phyloP scores from a whole-genome alignment of 768 basidiomycete genomes.

The Phallus indusiatus region DNA sequence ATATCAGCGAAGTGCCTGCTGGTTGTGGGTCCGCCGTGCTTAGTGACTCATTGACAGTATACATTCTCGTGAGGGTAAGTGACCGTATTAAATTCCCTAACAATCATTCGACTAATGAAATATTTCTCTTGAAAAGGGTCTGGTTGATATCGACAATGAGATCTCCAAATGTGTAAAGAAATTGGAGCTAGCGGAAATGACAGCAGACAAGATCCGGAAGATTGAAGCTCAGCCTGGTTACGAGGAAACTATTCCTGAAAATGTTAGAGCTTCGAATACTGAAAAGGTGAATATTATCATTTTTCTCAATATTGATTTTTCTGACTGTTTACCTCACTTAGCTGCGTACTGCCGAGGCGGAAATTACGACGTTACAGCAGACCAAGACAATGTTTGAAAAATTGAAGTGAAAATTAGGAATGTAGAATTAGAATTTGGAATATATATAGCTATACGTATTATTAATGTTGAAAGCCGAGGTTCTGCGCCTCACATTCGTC shows the following conservation, averaged over 20 bases:
- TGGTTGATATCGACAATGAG: conserved; percentile 83
- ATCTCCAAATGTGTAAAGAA: conserved; percentile 89
- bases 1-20: conserved; percentile 60
- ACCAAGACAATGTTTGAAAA: conserved; percentile 71
- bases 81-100: neutral
- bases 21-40: conserved; percentile 85
- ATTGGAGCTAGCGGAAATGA: conserved; percentile 57
- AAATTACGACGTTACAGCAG: conserved; percentile 60
- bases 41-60: conserved; percentile 61
- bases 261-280: conserved; percentile 61
- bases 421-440: no score
- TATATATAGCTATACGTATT: no score
- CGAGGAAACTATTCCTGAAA: conserved; percentile 66
- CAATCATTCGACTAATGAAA: neutral
- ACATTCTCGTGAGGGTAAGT: conserved; percentile 79
- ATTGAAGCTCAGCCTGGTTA: conserved; percentile 68
- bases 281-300: conserved; percentile 57
- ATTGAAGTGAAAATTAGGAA: conserved; percentile 32
- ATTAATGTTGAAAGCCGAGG: no score
- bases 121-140: conserved; percentile 44
- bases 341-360: conserved; percentile 72
- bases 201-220: conserved; percentile 70
- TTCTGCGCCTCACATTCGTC: no score
- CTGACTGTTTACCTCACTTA: conserved; percentile 21
- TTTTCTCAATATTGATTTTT: neutral